phyloP scores from a whole-genome alignment of 75 land plant genomes.

The Isoetes taiwanensis region DNA sequence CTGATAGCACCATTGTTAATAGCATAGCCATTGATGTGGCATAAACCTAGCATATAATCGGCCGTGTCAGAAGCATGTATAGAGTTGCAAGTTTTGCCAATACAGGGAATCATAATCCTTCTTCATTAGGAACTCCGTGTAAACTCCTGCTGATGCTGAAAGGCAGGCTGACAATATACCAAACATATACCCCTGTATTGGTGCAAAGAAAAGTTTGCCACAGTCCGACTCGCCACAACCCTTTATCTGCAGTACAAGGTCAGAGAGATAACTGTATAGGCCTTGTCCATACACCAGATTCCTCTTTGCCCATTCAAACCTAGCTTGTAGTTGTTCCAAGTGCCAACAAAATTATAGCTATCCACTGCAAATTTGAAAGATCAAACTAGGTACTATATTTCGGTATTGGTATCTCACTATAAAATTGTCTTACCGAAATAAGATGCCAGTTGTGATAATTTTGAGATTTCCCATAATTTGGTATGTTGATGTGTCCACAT shows the following conservation, averaged over 20 bases:
- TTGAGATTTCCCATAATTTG: constrained; percentile 97
- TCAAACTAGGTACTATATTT: too few relatives aligned
- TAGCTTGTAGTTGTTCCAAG: constrained; percentile 93
- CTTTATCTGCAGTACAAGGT: constrained; percentile 52
- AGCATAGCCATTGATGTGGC: too few relatives aligned
- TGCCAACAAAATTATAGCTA: constrained; percentile 77
- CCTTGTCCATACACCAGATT: not conserved
- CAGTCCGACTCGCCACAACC: constrained; percentile 83
- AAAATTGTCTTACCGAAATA: constrained; percentile 78
- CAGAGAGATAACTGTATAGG: not conserved
- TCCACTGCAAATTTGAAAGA: constrained; percentile 91
- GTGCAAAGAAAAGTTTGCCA: constrained; percentile 66
- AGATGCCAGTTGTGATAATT: constrained; percentile 87
- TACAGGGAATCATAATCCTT: constrained; percentile 84
- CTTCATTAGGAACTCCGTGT: constrained; percentile 94
- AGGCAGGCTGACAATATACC: constrained; percentile 87
- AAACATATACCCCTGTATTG: constrained; percentile 74
- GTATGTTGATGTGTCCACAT: constrained; percentile 93
- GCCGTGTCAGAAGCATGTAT: too few relatives aligned
- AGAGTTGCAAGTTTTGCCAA: constrained; percentile 94
- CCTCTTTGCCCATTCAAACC: constrained; percentile 23
- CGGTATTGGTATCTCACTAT: too few relatives aligned
- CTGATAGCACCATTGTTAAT: too few relatives aligned
- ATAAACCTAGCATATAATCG: too few relatives aligned
- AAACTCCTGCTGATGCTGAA: constrained; percentile 90